A percentile compares a stretch with the other conserved stretches of the same genome.
These are phyloP conservation scores for Zygosaccharomyces sapae DNA, from an alignment of 1,139 yeast genomes.

Conservation along the genomic window DNA sequence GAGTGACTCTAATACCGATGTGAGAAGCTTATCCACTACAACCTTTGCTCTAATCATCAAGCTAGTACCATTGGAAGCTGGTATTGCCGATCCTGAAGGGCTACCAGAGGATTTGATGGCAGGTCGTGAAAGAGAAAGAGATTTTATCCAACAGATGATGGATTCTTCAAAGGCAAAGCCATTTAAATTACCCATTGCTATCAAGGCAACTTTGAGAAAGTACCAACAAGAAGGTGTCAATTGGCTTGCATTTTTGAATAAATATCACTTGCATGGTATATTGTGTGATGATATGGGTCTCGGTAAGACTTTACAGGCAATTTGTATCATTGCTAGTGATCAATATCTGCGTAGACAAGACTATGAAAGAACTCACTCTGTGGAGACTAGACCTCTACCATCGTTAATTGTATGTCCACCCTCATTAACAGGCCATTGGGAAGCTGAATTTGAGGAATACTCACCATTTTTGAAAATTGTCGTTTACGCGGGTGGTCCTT, in stretches of 20 bases:
- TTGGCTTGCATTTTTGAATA: conserved; percentile 94
- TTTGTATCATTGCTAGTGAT: conserved; percentile 94
- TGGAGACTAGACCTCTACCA: conserved; percentile 74
- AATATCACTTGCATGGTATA: conserved; percentile 93
- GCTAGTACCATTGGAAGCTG: conserved; percentile 93
- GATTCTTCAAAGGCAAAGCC: conserved; percentile 91
- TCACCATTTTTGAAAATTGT: conserved; percentile 81
- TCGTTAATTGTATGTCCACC: conserved; percentile 93
- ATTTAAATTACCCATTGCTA: conserved; percentile 83
- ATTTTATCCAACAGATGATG: conserved; percentile 95
- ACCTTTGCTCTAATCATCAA: conserved; percentile 96
- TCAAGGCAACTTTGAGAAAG: conserved; percentile 87
- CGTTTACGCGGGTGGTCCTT: conserved; percentile 91
- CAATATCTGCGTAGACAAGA: conserved; percentile 80
- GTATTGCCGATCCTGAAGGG: conserved; percentile 93
- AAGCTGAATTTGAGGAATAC: conserved; percentile 85
- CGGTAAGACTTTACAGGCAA: conserved; percentile 95
- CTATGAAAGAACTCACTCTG: conserved; percentile 52
- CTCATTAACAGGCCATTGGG: conserved; percentile 98
- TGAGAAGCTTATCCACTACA: conserved; percentile 87
- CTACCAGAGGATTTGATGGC: conserved; percentile 79
- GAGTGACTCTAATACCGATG: conserved; percentile 91
- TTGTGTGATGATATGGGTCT: conserved; percentile 99
- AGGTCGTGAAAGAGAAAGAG: conserved; percentile 92
- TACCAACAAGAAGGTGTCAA: conserved; percentile 98